Conservation (phyloP, 371 early-diverging fungal species). For the Chytridiales sp. region DNA sequence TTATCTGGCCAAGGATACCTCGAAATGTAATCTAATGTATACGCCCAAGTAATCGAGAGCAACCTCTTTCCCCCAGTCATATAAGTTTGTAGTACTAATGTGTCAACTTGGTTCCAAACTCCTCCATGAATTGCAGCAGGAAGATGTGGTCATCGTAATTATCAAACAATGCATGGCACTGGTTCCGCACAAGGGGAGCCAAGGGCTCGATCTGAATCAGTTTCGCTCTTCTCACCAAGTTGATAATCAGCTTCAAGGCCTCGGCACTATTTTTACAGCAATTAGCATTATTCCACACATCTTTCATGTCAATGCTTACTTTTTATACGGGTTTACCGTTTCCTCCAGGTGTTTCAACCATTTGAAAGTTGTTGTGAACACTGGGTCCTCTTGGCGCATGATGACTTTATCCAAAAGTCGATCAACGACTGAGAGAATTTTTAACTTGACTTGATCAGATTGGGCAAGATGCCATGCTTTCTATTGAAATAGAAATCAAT, state of each 20-base stretch:
- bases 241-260: conserved; percentile 29
- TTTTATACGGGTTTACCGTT: conserved; percentile 38
- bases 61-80: too few species aligned
- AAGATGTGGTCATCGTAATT: conserved; percentile 27
- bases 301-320: conserved; percentile 11
- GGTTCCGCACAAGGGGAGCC: conserved; percentile 30
- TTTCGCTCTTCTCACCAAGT: conserved; percentile 35
- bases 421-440: conserved; percentile 39
- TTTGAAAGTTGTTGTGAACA: conserved; percentile 28
- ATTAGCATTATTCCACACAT: too few species aligned
- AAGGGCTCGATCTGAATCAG: conserved; percentile 41
- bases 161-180: conserved; percentile 33
- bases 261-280: conserved; percentile 20
- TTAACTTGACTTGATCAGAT: conserved; percentile 29
- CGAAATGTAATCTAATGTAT: too few species aligned
- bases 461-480: conserved; percentile 33
- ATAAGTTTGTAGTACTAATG: too few species aligned
- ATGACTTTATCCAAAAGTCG: conserved; percentile 36
- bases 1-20: too few species aligned
- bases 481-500: conserved; percentile 1
- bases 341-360: conserved; percentile 45
- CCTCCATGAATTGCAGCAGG: conserved; percentile 17
- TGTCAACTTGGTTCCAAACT: conserved; percentile 8
- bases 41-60: too few species aligned
- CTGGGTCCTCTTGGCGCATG: conserved; percentile 38